Conservation (phyloP, 139 green algal species). For the Chlorella sorokiniana region DNA sequence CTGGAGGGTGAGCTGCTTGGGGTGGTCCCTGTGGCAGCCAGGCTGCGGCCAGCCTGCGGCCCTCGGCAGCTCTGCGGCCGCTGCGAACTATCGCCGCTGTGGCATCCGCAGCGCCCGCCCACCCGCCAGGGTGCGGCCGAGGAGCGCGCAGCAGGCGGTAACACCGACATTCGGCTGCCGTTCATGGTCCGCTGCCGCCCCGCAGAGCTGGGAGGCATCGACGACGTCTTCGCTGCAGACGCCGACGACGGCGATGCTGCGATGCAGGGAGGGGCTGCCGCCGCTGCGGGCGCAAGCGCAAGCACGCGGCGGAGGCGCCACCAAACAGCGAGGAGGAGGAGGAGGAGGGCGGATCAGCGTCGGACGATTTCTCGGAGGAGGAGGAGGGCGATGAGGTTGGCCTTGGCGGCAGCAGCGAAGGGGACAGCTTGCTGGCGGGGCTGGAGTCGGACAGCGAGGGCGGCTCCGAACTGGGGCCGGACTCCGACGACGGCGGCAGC, state of each 20-base stretch:
- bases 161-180: too few relatives aligned
- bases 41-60: too few relatives aligned
- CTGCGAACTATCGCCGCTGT: too few relatives aligned
- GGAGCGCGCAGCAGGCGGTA: too few relatives aligned
- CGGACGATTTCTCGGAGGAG: not conserved
- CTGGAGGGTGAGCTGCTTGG: conserved; percentile 25
- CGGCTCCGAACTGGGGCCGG: not conserved
- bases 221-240: not conserved
- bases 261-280: not conserved
- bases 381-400: conserved; percentile 1
- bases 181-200: too few relatives aligned
- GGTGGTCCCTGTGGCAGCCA: not conserved
- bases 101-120: too few relatives aligned
- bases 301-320: not conserved
- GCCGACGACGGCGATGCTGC: not conserved
- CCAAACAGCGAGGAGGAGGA: not conserved
- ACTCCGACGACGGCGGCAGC: not conserved
- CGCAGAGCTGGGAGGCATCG: conserved; percentile 32
- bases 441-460: not conserved
- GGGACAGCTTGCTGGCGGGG: conserved; percentile 4
- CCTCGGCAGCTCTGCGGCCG: too few relatives aligned
- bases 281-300: conserved; percentile 11
- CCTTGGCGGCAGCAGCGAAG: not conserved
- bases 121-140: too few relatives aligned
- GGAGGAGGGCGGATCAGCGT: not conserved